Evolutionary conservation across 2,329 filamentous ascomycete species (phyloP).

Genomic region (Grosmannia clavigera): DNA sequence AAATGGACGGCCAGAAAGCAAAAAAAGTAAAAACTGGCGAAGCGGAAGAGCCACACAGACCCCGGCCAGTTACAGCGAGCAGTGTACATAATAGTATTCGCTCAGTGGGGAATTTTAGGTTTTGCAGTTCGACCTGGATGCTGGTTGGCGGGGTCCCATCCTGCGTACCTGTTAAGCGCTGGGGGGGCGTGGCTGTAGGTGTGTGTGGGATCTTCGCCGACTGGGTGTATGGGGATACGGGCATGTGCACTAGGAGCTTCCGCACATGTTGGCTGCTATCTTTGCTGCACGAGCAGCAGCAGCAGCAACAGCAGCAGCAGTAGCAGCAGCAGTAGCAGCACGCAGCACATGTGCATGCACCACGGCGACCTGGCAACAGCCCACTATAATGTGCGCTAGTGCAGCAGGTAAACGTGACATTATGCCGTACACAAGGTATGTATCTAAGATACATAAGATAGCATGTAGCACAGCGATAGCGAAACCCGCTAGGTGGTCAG

Average conservation of each 20-base stretch:
- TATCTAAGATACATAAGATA: no score
- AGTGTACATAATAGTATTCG: background rate
- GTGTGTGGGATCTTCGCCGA: background rate
- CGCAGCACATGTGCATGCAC: background rate
- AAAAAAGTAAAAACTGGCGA: background rate
- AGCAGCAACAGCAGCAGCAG: background rate
- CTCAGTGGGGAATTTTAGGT: slow-evolving; percentile 2
- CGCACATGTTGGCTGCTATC: background rate
- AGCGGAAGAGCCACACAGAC: background rate
- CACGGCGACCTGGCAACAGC: slow-evolving; percentile 1
- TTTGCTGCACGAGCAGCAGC: no score
- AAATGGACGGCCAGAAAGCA: background rate
- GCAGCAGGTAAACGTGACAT: background rate
- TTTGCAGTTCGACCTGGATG: background rate
- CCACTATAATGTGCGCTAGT: background rate
- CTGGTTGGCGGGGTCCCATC: background rate
- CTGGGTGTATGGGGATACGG: background rate
- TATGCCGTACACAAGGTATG: background rate
- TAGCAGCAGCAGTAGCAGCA: background rate
- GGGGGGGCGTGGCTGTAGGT: background rate
- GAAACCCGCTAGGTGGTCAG: no score
- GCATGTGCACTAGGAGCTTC: background rate
- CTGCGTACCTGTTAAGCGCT: background rate
- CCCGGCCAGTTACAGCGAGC: background rate
- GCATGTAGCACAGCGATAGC: no score